Base-by-base conservation (phyloP, 192 early-diverging fungal genomes). In the Coemansia sp. region DNA sequence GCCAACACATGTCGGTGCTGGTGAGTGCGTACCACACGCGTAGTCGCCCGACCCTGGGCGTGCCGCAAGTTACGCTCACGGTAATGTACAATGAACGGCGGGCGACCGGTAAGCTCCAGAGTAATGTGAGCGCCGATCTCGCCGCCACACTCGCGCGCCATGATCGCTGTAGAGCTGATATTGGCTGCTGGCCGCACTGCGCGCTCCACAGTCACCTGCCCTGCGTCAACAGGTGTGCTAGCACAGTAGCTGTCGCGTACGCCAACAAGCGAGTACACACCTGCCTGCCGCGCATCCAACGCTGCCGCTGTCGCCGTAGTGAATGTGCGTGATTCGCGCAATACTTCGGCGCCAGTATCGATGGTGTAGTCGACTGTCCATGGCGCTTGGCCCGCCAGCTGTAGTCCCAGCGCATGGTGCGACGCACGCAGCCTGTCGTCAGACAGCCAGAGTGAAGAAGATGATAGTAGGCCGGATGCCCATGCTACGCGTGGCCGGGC, bases 141-240 rank as follows among this genome's bases (percentile, higher is more conserved):
- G 17, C 82, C 82, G 31, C 70, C 82, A 39, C 82, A 84, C 46
- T 78, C 82, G 38, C 65, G 75, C n/a, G 82, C 73, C 29, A 69
- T 80, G 17, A 84, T 76, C 1, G 82, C 63, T 39, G 68, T 50
- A 31, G 82, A 62, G n/a, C 66, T 67, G 31, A 84, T 48, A 27
- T 67, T 74, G 21, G 65, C 63, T 4, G 39, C n/a, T 7, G 82
- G 82, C 38, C 34, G 48, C 11, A 67, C 62, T 5, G 77, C 67
- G 3, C 38, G 63, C n/a, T 62, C 69, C 50, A 84, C 46, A 15
- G 74, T 67, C 57, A 84, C 64, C 14, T 67, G 66, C 23, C 66
- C 25, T 4, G 27, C 7, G 15, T 63, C 72, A 10, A 23, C 9
- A 23, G 46, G 6, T 17, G 0, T 17, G 59, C 11, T 68, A 74